These are phyloP conservation scores for Talaromyces sp. DNA, from an alignment of 2,329 filamentous ascomycete genomes.

Conservation along the genomic window DNA sequence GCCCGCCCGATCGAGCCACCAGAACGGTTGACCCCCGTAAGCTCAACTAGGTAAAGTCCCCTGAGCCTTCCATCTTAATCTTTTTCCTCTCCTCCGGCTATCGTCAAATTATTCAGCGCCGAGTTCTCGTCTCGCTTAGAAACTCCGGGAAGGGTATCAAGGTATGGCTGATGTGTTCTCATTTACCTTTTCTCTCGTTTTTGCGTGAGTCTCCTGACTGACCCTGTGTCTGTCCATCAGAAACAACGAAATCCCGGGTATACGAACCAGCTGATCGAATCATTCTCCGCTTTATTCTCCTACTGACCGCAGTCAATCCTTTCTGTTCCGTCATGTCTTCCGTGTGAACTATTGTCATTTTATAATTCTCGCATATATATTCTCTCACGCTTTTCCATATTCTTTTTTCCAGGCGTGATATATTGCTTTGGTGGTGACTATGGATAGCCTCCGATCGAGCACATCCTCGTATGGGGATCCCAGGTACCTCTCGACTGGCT, in stretches of 20 bases:
- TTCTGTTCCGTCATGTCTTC: constrained; percentile 16
- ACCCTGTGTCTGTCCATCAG: not conserved
- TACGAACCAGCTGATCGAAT: not conserved
- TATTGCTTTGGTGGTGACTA: constrained; percentile 29
- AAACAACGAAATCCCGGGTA: not conserved
- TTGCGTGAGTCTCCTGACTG: not conserved
- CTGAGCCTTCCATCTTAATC: not conserved
- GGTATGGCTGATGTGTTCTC: not conserved
- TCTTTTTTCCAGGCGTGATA: not conserved
- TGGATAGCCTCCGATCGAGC: constrained; percentile 37
- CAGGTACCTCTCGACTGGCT: constrained; percentile 34
- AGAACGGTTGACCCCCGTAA: constrained; percentile 1
- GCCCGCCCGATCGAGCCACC: not conserved
- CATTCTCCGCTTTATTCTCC: constrained; percentile 3
- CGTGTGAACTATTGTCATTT: constrained; percentile 6
- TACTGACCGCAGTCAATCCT: constrained; percentile 20
- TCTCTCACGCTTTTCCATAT: not conserved
- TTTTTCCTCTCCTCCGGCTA: constrained; percentile 5
- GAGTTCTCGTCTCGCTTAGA: constrained; percentile 2
- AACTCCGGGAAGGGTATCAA: constrained; percentile 3
- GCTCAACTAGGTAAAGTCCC: constrained; percentile 13
- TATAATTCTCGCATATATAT: not conserved
- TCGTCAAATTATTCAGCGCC: not conserved
- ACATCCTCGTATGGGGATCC: constrained; percentile 42
- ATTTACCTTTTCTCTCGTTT: not conserved